Evolutionary conservation across 805 yeast genomes (phyloP).

Genomic region (Candida germanica): DNA sequence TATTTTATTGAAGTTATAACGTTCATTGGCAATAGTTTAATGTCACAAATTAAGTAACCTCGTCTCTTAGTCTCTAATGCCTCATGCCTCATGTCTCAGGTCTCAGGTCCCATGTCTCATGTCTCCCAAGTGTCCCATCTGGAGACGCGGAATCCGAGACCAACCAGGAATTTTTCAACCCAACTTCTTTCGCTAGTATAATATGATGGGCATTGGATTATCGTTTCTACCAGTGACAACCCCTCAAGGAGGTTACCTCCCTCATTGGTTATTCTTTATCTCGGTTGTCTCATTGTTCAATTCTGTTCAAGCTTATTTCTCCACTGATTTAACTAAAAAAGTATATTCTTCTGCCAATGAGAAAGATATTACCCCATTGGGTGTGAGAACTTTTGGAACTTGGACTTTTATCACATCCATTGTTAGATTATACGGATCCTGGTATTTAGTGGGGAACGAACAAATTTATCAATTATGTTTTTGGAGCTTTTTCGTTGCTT

Average conservation of each 20-base stretch:
- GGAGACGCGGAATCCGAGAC: too few relatives aligned
- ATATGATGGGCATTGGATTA: constrained; percentile 1
- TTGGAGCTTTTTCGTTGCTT: constrained; percentile 79
- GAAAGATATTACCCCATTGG: constrained; percentile 46
- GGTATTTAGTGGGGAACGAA: constrained; percentile 56
- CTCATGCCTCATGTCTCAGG: too few relatives aligned
- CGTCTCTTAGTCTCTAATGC: too few relatives aligned
- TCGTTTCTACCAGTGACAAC: constrained; percentile 11
- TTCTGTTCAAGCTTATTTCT: constrained; percentile 78
- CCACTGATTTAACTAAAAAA: constrained; percentile 69
- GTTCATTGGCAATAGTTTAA: too few relatives aligned
- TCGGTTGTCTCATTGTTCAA: constrained; percentile 92
- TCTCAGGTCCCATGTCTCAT: too few relatives aligned
- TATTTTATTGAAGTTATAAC: too few relatives aligned
- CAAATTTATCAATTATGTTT: constrained; percentile 76
- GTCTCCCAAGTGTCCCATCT: too few relatives aligned
- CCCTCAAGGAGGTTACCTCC: constrained; percentile 28
- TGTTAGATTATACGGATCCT: constrained; percentile 85
- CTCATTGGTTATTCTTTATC: constrained; percentile 44
- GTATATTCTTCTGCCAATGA: constrained; percentile 52
- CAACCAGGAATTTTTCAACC: too few relatives aligned
- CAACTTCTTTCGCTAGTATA: background rate
- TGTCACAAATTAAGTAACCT: too few relatives aligned
- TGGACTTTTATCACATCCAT: constrained; percentile 91
- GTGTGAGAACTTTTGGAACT: constrained; percentile 97